Conservation (phyloP, 2,329 filamentous ascomycete species). For the Thermoascus crustaceus region DNA sequence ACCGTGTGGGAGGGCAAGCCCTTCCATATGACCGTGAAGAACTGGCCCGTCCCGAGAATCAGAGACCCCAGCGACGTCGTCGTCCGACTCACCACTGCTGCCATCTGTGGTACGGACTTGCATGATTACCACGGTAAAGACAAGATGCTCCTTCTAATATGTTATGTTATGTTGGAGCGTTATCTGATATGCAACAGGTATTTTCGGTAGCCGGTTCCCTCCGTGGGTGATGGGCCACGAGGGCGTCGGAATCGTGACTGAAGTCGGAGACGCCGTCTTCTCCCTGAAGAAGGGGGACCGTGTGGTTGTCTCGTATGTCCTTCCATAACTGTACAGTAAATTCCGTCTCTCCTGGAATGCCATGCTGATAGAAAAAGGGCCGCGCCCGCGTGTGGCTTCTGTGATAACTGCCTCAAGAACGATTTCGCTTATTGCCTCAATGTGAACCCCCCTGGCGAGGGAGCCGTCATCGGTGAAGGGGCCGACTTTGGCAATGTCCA, state of each 20-base stretch:
- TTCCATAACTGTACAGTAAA: too few species aligned
- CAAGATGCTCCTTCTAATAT: too few species aligned
- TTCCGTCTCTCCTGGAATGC: too few species aligned
- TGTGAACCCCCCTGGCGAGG: not conserved
- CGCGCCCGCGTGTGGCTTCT: not conserved
- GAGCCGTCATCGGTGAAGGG: not conserved
- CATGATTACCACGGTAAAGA: conserved; percentile 27
- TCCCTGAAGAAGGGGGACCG: conserved; percentile 12
- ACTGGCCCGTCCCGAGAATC: conserved; percentile 14
- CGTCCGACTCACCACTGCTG: conserved; percentile 25
- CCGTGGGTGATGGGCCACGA: conserved; percentile 20
- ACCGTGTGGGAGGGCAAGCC: conserved; percentile 20
- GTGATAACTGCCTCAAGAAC: not conserved
- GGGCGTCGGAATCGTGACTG: conserved; percentile 15
- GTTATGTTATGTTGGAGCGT: too few species aligned
- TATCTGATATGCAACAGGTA: not conserved
- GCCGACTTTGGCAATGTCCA: not conserved
- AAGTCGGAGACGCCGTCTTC: conserved; percentile 12
- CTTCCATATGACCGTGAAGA: conserved; percentile 15
- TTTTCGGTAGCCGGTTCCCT: conserved; percentile 10
- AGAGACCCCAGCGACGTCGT: conserved; percentile 23
- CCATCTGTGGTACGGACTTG: conserved; percentile 29
- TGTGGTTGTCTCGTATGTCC: conserved; percentile 11
- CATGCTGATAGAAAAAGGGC: not conserved
- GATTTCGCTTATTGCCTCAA: not conserved